Conservation (phyloP, 768 basidiomycete genomes). For the Leccinum imitatum region DNA sequence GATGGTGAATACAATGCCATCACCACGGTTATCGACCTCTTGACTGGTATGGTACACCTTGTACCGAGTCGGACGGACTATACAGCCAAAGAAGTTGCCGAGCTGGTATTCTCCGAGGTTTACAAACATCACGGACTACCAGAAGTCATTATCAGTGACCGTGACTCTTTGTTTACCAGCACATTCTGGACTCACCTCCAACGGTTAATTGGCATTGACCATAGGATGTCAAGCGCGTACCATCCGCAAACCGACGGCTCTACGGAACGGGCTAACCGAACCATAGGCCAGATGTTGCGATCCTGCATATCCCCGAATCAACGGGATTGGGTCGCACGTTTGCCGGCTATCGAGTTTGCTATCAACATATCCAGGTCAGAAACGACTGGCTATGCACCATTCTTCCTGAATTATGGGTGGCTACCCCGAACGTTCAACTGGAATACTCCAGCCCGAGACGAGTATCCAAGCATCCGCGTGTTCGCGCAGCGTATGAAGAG, state of each 20-base stretch:
- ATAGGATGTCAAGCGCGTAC: constrained; percentile 25
- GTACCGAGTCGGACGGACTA: constrained; percentile 24
- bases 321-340: constrained; percentile 17
- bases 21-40: constrained; percentile 21
- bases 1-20: constrained; percentile 26
- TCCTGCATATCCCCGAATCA: constrained; percentile 4
- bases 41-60: constrained; percentile 27
- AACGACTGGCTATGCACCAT: constrained; percentile 18
- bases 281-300: constrained; percentile 4
- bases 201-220: neutral
- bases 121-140: constrained; percentile 31
- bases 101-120: constrained; percentile 35
- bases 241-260: constrained; percentile 37
- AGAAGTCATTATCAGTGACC: constrained; percentile 21
- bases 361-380: too few relatives aligned
- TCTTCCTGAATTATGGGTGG: constrained; percentile 13
- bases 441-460: constrained; percentile 5
- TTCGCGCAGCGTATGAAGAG: constrained; percentile 30
- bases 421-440: constrained; percentile 20
- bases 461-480: constrained; percentile 27
- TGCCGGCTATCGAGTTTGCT: constrained; percentile 20
- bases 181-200: constrained; percentile 26
- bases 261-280: constrained; percentile 16
- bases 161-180: constrained; percentile 26
- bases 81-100: constrained; percentile 33